Conservation (phyloP, 2,329 filamentous ascomycete species). For the Alternaria arbusti region DNA sequence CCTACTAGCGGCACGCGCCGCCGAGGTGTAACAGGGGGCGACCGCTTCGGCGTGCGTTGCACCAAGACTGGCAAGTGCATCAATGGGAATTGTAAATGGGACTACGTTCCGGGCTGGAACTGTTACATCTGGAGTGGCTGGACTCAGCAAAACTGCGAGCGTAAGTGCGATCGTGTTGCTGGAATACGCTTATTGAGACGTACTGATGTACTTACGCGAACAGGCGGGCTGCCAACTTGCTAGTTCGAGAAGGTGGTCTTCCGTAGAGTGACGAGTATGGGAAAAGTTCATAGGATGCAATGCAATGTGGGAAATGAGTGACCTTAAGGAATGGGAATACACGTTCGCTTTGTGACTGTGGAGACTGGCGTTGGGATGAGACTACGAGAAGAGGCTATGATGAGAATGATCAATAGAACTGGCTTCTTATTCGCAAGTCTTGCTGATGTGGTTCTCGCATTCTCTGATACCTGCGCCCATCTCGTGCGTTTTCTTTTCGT, state of each 20-base stretch:
- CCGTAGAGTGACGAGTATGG: background rate
- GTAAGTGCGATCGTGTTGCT: background rate
- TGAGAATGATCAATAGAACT: background rate
- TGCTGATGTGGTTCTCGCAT: background rate
- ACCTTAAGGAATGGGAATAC: background rate
- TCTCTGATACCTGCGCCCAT: background rate
- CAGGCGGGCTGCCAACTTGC: background rate
- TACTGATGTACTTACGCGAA: background rate
- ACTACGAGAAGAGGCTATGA: too few species aligned
- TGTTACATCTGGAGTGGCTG: slow-evolving; percentile 7
- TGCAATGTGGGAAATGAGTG: background rate
- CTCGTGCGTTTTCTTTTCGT: background rate
- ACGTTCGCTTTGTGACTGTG: background rate
- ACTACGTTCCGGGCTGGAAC: slow-evolving; percentile 1
- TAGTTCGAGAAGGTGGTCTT: background rate
- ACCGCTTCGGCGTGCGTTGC: slow-evolving; percentile 1
- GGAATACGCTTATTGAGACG: background rate
- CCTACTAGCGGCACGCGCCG: background rate
- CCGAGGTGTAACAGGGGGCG: background rate
- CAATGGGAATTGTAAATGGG: background rate
- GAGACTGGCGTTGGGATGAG: background rate
- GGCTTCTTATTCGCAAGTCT: background rate
- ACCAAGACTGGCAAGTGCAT: background rate
- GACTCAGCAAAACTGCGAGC: slow-evolving; percentile 1
- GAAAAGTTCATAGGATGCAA: background rate